A percentile compares a stretch with the other conserved stretches of the same genome.
Evolutionary conservation across 306 rosid genomes (phyloP).

Genomic region (Gastrolobium bilobum): DNA sequence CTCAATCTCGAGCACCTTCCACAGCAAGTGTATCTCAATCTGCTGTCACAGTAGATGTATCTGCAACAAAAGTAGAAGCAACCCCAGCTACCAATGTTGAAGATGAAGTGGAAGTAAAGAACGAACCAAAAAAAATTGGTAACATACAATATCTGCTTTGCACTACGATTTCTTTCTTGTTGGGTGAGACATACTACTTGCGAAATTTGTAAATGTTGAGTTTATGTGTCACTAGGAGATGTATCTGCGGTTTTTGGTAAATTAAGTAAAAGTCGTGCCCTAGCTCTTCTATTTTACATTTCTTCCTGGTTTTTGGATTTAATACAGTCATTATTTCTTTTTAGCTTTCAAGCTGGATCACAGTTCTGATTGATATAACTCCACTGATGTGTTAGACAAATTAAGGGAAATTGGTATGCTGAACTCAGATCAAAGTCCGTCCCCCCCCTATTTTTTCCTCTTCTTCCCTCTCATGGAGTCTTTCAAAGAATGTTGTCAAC

Average conservation of each 20-base stretch:
- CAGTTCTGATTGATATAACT: constrained; percentile 23
- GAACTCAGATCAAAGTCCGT: not conserved
- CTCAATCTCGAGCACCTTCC: constrained; percentile 51
- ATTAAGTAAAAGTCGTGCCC: constrained; percentile 7
- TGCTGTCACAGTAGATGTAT: constrained; percentile 74
- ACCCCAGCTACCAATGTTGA: constrained; percentile 58
- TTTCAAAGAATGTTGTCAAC: not conserved
- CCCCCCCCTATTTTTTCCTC: not conserved
- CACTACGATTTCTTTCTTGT: constrained; percentile 35
- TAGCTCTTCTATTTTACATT: not conserved
- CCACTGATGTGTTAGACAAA: constrained; percentile 5
- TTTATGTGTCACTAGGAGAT: constrained; percentile 29
- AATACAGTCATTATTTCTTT: constrained; percentile 16
- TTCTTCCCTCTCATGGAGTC: not conserved
- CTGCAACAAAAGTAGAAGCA: constrained; percentile 71
- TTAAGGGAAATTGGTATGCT: not conserved
- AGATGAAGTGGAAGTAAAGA: constrained; percentile 57
- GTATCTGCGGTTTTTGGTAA: not conserved
- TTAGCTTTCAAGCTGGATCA: not conserved
- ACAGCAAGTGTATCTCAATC: constrained; percentile 61
- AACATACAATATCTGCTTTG: constrained; percentile 46
- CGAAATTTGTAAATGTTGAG: constrained; percentile 35
- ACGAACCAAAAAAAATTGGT: constrained; percentile 74
- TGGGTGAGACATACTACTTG: constrained; percentile 25
- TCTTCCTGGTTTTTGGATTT: constrained; percentile 9